phyloP scores from a whole-genome alignment of 768 basidiomycete genomes.

The Mycena sanguinolenta region DNA sequence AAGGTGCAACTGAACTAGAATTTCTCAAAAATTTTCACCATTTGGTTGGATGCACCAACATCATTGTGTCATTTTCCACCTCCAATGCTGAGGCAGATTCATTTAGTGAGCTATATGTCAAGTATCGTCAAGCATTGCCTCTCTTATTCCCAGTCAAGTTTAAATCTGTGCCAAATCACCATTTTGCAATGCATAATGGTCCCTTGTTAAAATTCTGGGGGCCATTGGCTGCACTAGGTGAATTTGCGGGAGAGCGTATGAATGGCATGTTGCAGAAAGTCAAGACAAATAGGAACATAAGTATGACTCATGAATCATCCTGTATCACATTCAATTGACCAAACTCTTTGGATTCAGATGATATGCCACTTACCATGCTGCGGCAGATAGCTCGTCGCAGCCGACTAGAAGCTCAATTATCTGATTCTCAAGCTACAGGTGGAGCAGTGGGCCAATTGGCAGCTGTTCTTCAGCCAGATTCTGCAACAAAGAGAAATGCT shows the following conservation, averaged over 20 bases:
- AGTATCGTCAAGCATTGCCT: slow-evolving; percentile 39
- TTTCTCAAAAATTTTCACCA: slow-evolving; percentile 40
- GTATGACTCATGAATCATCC: too few species aligned
- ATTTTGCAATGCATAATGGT: slow-evolving; percentile 51
- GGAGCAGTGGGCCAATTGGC: neutral
- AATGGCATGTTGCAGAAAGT: slow-evolving; percentile 46
- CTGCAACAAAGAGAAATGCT: neutral
- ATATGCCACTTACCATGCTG: slow-evolving; percentile 33
- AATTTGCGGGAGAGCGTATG: slow-evolving; percentile 47
- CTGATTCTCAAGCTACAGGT: neutral
- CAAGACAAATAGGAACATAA: slow-evolving; percentile 41
- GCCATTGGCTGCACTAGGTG: slow-evolving; percentile 44
- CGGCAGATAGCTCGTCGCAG: slow-evolving; percentile 19
- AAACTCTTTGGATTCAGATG: slow-evolving; percentile 3
- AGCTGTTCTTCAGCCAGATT: slow-evolving; percentile 15
- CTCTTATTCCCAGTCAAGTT: slow-evolving; percentile 39
- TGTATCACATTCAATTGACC: too few species aligned
- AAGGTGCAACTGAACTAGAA: slow-evolving; percentile 13
- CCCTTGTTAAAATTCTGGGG: slow-evolving; percentile 48
- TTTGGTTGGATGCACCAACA: slow-evolving; percentile 44
- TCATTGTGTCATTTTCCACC: slow-evolving; percentile 41
- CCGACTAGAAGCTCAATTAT: slow-evolving; percentile 9
- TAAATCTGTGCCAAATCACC: slow-evolving; percentile 47
- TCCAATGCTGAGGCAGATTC: slow-evolving; percentile 36
- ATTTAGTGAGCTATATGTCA: slow-evolving; percentile 40